Evolutionary conservation across 1,284 basidiomycete species (phyloP).

Genomic region (Fomitopsis schrenkii): DNA sequence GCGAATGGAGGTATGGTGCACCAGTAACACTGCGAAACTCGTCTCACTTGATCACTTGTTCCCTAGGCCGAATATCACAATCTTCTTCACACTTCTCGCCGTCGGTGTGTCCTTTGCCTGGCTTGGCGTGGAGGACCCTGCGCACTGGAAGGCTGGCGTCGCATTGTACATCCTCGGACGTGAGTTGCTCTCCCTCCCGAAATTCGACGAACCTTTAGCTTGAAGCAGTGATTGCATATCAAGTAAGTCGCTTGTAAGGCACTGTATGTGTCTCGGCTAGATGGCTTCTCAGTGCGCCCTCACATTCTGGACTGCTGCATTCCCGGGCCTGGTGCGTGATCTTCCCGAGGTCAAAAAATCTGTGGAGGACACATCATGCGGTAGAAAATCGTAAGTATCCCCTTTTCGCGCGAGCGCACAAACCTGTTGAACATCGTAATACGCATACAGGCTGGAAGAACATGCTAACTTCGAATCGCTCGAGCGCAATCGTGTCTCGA

Average conservation of each 20-base stretch:
- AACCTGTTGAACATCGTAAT: not conserved
- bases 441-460: conserved; percentile 40
- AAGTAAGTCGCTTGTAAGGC: conserved; percentile 35
- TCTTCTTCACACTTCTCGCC: conserved; percentile 67
- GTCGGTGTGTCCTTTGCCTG: conserved; percentile 73
- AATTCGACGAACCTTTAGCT: not conserved
- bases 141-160: conserved; percentile 66
- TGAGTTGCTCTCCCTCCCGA: conserved; percentile 34
- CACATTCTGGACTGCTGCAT: conserved; percentile 84
- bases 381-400: conserved; percentile 41
- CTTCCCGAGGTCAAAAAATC: conserved; percentile 65
- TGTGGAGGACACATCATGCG: conserved; percentile 32
- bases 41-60: conserved; percentile 7
- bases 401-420: too few species aligned
- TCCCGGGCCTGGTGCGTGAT: conserved; percentile 72
- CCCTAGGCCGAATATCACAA: conserved; percentile 69
- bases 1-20: conserved; percentile 55
- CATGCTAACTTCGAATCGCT: conserved; percentile 65
- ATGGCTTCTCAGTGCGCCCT: conserved; percentile 49
- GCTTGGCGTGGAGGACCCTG: conserved; percentile 65
- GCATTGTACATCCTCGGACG: conserved; percentile 74
- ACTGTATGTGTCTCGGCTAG: not conserved
- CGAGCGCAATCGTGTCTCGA: conserved; percentile 73
- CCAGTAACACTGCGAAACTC: not conserved
- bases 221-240: conserved; percentile 67